Evolutionary conservation across 2,329 filamentous ascomycete genomes (phyloP), one percentile per base, ranked within the genome.

Genomic region (Aspergillus sp.): DNA sequence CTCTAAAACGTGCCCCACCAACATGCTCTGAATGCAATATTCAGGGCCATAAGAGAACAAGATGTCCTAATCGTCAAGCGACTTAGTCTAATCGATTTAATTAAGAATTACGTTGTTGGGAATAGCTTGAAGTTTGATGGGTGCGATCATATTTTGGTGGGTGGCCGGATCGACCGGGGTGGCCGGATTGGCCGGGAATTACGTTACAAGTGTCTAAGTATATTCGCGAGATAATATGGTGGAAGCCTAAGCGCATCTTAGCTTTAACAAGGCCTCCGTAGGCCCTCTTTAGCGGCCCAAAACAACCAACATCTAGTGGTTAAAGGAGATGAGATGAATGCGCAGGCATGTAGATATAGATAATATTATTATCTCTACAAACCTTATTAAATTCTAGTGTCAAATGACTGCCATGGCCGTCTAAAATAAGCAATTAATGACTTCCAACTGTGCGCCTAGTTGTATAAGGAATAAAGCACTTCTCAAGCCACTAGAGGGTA

Each of bases 341-440:
- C 2, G 17, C 4, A 31, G 28, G 17, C n/a, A 51, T 51, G n/a
- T 51, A 51, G 23, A 54, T 46, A 46, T 7, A n/a, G 15, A 54
- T 54, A 46, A 67, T 67, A 56, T 64, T 47, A 45, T 59, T 60
- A n/a, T 65, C 46, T 19, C 19, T 53, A 50, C 49, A 68, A 52
- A 59, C 38, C 22, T 62, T 30, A 52, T 65, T 45, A 58, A 68
- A 68, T 25, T 51, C 6, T 54, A 60, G 25, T 34, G 48, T 64
- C 41, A 61, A 23, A 62, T 67, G 48, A 45, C 63, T 67, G 23
- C 58, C 38, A 59, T 66, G 45, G 15, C 59, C 34, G 57, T 67
- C 54, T 13, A 67, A 30, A 45, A 67, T 49, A 1, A 66, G 41
- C 7, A 67, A 38, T 22, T 51, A 34, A 59, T 64, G 64, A 61